Conservation (phyloP, 768 basidiomycete species). For the Podaxis mareebaensis region DNA sequence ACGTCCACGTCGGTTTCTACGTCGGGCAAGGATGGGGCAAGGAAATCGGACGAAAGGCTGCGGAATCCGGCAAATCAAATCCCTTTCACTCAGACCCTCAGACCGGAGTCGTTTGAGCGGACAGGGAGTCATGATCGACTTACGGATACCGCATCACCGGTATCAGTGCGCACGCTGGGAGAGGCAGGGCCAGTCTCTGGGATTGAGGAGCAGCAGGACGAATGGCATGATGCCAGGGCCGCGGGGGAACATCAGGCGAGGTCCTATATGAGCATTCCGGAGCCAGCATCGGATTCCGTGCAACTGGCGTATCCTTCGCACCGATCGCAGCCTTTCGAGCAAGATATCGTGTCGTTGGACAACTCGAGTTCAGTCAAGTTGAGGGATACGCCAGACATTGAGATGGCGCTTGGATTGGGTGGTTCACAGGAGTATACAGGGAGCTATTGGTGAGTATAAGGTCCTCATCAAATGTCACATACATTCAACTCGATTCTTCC, state of each 20-base stretch:
- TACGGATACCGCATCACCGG: conserved; percentile 5
- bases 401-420: conserved; percentile 5
- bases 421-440: conserved; percentile 15
- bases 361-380: neutral
- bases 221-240: neutral
- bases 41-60: neutral
- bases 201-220: conserved; percentile 1
- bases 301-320: conserved; percentile 6
- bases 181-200: neutral
- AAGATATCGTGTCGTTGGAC: neutral
- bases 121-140: conserved; percentile 8
- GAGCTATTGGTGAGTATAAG: conserved; percentile 18
- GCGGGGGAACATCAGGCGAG: neutral
- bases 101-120: conserved; percentile 5
- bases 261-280: neutral
- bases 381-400: conserved; percentile 2
- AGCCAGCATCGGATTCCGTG: neutral
- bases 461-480: neutral
- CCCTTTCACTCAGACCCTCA: conserved; percentile 8
- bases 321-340: neutral
- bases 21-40: neutral
- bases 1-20: neutral
- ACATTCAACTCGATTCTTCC: too few relatives aligned
- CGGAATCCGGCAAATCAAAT: neutral
- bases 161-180: neutral